phyloP scores from a whole-genome alignment of 2,329 filamentous ascomycete species.

The Xylariaceae sp. region DNA sequence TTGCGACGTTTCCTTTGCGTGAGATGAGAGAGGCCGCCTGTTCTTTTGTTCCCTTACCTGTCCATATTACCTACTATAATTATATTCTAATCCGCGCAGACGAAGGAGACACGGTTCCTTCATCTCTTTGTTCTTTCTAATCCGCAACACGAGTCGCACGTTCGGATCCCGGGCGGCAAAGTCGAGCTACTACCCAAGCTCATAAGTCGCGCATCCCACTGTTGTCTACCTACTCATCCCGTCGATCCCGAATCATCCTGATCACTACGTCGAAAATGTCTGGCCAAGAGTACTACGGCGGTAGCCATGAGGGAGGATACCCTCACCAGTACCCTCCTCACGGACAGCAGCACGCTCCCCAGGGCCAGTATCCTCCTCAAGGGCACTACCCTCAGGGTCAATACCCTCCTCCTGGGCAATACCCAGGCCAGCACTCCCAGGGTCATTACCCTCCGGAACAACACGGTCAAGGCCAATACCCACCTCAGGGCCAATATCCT shows the following conservation, averaged over 20 bases:
- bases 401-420: slow-evolving; percentile 20
- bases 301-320: slow-evolving; percentile 9
- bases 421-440: slow-evolving; percentile 14
- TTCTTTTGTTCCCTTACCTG: not conserved
- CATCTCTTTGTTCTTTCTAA: not conserved
- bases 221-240: not conserved
- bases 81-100: not conserved
- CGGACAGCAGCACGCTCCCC: slow-evolving; percentile 20
- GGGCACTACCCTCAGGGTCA: slow-evolving; percentile 23
- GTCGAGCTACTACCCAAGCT: not conserved
- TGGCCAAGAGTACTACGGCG: slow-evolving; percentile 25
- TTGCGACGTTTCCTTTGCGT: not conserved
- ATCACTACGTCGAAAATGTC: slow-evolving; percentile 21
- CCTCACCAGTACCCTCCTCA: slow-evolving; percentile 17
- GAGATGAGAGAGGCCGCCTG: slow-evolving; percentile 1
- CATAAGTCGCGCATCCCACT: not conserved
- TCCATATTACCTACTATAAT: too few relatives aligned
- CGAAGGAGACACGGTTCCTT: not conserved
- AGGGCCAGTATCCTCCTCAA: slow-evolving; percentile 21
- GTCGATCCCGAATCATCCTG: not conserved
- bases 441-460: slow-evolving; percentile 16
- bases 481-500: slow-evolving; percentile 23
- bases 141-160: too few relatives aligned
- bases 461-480: slow-evolving; percentile 10
- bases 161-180: not conserved